These are phyloP conservation scores for Myriosclerotinia duriaeana DNA, from an alignment of 2,329 filamentous ascomycete species.

Conservation along the genomic window DNA sequence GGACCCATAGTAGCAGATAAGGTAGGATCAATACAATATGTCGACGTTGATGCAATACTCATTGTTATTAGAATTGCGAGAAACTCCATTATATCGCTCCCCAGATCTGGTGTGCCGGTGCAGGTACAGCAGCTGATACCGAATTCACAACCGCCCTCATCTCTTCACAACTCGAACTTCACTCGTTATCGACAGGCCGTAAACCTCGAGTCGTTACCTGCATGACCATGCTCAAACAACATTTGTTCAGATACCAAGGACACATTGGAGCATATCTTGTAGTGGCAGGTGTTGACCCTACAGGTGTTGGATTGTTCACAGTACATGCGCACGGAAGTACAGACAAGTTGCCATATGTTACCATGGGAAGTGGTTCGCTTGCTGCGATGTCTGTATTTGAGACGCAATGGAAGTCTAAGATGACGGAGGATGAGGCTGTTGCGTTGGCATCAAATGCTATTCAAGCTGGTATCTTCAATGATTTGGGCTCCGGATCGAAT, in stretches of 20 bases:
- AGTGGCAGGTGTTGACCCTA: conserved; percentile 93
- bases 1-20: conserved; percentile 99
- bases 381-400: conserved; percentile 99
- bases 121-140: conserved; percentile 95
- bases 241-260: conserved; percentile 97
- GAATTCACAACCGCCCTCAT: conserved; percentile 99
- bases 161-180: conserved; percentile 96
- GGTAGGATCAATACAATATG: conserved; percentile 45
- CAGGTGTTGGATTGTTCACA: conserved; percentile 91
- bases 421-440: conserved; percentile 79
- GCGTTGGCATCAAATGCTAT: conserved; percentile 84
- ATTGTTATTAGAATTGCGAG: conserved; percentile 78
- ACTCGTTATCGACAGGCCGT: conserved; percentile 92
- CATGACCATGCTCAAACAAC: conserved; percentile 99
- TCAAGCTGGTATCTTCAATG: conserved; percentile 96
- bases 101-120: conserved; percentile 98
- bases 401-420: conserved; percentile 81
- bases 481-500: conserved; percentile 93
- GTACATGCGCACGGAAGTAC: conserved; percentile 98
- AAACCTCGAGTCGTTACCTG: conserved; percentile 96
- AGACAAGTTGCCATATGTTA: conserved; percentile 98
- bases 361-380: conserved; percentile 94
- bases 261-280: conserved; percentile 98
- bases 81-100: conserved; percentile 99
- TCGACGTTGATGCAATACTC: conserved; percentile 6